Evolutionary conservation across 208 protist species (phyloP).

Genomic region (Leptomonas seymouri): DNA sequence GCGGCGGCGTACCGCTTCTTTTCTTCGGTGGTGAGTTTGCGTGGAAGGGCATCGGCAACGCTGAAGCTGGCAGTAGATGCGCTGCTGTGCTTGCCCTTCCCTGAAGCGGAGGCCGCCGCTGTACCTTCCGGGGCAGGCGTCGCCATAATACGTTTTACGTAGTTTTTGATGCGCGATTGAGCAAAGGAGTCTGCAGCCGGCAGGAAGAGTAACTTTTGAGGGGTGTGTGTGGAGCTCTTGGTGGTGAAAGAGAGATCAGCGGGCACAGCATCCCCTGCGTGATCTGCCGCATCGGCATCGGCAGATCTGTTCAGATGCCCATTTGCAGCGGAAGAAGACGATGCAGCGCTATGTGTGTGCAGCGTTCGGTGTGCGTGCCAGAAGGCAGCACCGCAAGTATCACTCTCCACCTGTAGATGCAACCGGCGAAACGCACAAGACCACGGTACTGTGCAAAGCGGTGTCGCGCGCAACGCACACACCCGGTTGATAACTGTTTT

Average conservation of each 20-base stretch:
- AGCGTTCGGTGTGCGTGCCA: no score
- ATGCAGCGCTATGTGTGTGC: no score
- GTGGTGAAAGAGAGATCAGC: background rate
- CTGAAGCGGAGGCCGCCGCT: background rate
- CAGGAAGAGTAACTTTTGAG: background rate
- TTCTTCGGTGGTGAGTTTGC: background rate
- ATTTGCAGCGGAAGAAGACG: no score
- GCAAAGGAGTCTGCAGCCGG: conserved; percentile 36
- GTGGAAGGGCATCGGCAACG: conserved; percentile 6
- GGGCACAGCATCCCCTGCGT: no score
- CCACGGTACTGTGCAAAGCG: no score
- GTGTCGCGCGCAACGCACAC: no score
- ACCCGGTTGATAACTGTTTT: no score
- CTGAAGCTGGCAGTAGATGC: background rate
- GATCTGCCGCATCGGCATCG: no score
- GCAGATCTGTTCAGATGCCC: no score
- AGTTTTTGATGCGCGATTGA: conserved; percentile 49
- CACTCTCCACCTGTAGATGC: no score
- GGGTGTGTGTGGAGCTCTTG: background rate
- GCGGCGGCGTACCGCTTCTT: background rate
- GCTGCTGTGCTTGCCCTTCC: background rate
- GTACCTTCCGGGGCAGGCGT: background rate
- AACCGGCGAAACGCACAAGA: no score
- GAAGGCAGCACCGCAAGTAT: no score
- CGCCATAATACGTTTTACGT: conserved; percentile 29